Percentiles rank a stretch among this genome's conserved stretches.
These are phyloP conservation scores for Picocystis sp. DNA, from an alignment of 163 green algal genomes.

Conservation along the genomic window DNA sequence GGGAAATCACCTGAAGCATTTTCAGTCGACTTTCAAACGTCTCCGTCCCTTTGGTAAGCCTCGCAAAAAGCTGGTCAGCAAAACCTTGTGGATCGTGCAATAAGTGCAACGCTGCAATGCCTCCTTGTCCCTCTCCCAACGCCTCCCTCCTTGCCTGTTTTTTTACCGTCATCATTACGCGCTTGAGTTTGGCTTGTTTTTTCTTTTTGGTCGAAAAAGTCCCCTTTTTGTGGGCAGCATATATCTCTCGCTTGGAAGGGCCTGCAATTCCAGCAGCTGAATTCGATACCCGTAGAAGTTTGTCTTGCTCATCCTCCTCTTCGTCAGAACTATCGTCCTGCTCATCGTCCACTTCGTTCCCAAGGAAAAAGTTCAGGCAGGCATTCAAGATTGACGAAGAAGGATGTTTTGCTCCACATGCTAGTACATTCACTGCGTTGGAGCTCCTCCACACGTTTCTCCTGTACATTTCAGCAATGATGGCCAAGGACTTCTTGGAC, in stretches of 20 bases:
- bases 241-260: slow-evolving; percentile 9
- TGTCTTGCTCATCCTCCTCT: slow-evolving; percentile 19
- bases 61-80: slow-evolving; percentile 72
- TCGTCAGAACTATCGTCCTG: slow-evolving; percentile 32
- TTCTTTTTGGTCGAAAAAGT: slow-evolving; percentile 68
- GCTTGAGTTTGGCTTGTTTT: slow-evolving; percentile 83
- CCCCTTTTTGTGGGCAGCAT: slow-evolving; percentile 31
- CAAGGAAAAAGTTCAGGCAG: slow-evolving; percentile 91
- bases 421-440: slow-evolving; percentile 86
- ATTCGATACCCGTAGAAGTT: too few relatives aligned
- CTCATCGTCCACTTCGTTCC: slow-evolving; percentile 33
- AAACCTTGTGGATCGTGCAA: slow-evolving; percentile 89
- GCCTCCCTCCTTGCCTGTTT: slow-evolving; percentile 31
- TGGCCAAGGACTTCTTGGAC: slow-evolving; percentile 71
- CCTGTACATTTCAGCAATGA: slow-evolving; percentile 83
- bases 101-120: slow-evolving; percentile 86
- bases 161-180: slow-evolving; percentile 61
- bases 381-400: slow-evolving; percentile 26
- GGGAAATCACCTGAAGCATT: slow-evolving; percentile 44
- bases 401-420: neutral
- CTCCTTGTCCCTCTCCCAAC: too few relatives aligned
- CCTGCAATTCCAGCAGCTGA: neutral
- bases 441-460: slow-evolving; percentile 82
- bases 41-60: slow-evolving; percentile 47
- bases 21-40: slow-evolving; percentile 59